phyloP scores from a whole-genome alignment of 2,329 filamentous ascomycete species.

The Pestalotiopsis sp. region DNA sequence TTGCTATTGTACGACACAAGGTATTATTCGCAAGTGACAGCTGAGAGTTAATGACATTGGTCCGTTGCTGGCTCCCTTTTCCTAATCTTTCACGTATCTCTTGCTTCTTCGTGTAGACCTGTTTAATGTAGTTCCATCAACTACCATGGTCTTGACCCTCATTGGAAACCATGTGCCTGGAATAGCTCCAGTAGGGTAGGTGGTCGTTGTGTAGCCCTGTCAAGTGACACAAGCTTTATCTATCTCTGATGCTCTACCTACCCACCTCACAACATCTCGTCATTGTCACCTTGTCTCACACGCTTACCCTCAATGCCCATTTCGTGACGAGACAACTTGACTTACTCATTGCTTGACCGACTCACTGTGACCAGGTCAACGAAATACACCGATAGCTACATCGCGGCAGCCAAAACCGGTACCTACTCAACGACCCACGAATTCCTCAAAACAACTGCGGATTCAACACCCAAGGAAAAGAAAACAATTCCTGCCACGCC shows the following conservation, averaged over 20 bases:
- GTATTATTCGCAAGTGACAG: too few relatives aligned
- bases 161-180: background rate
- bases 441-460: too few relatives aligned
- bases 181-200: background rate
- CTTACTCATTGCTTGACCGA: background rate
- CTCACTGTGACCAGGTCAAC: too few relatives aligned
- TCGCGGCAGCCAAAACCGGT: too few relatives aligned
- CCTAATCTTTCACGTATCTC: background rate
- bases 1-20: too few relatives aligned
- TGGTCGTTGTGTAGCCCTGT: background rate
- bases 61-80: background rate
- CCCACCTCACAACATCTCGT: background rate
- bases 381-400: too few relatives aligned
- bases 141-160: background rate
- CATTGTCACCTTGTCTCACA: background rate
- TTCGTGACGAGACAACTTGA: background rate
- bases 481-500: too few relatives aligned
- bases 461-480: too few relatives aligned
- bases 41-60: background rate
- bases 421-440: too few relatives aligned
- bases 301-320: background rate
- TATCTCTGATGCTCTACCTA: background rate
- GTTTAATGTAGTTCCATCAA: background rate
- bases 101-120: background rate
- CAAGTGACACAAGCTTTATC: slow-evolving; percentile 5